A percentile compares a stretch with the other conserved stretches of the same genome.
Conservation (phyloP, 345 rosid species). For the Hypericum perforatum region DNA sequence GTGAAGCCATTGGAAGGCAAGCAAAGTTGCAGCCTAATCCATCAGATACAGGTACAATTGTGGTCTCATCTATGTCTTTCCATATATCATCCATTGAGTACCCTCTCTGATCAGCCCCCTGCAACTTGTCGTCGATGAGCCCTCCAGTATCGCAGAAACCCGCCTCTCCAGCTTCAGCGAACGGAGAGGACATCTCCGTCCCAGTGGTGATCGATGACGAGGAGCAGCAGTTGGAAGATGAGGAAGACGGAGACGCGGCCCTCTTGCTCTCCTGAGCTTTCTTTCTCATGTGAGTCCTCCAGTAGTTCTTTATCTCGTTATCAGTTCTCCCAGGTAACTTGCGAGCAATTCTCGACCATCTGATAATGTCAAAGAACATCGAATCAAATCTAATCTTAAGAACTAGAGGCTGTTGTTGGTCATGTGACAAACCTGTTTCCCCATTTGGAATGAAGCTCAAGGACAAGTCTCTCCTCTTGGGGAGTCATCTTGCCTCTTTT, state of each 20-base stretch:
- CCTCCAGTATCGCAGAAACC: conserved; percentile 88
- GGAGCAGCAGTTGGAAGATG: conserved; percentile 45
- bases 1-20: conserved; percentile 42
- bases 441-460: conserved; percentile 90
- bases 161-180: conserved; percentile 36
- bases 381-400: neutral
- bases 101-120: conserved; percentile 32
- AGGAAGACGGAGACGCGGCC: conserved; percentile 29
- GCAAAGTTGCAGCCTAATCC: conserved; percentile 35
- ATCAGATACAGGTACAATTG: conserved; percentile 38
- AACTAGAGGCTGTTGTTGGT: neutral
- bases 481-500: conserved; percentile 95
- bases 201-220: conserved; percentile 41
- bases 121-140: conserved; percentile 23
- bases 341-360: conserved; percentile 96
- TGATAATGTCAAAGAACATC: neutral
- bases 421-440: conserved; percentile 69
- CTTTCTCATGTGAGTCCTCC: conserved; percentile 91
- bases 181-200: conserved; percentile 24
- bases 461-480: conserved; percentile 81
- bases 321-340: conserved; percentile 93
- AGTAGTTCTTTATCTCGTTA: conserved; percentile 90
- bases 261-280: conserved; percentile 69
- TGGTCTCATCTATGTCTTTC: conserved; percentile 68
- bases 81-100: conserved; percentile 78